Evolutionary conservation across 805 yeast genomes (phyloP), one percentile per base, ranked within the genome.

Genomic region (Yamadazyma tumulicola): DNA sequence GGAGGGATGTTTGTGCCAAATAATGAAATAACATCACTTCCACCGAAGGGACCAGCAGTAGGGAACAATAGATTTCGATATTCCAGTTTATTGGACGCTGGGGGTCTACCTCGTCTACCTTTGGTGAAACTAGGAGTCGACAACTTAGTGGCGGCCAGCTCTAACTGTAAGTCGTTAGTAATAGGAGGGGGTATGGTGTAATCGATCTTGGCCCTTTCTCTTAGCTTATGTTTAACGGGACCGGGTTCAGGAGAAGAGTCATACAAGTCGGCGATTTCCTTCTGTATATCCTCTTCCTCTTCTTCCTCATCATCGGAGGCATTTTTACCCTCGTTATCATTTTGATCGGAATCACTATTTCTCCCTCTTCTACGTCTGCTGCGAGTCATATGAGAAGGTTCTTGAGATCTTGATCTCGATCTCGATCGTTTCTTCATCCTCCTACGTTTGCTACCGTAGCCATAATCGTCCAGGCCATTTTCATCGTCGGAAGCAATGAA

Each of bases 21-120:
- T 19, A 91, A 64, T 0, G 96, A 82, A 6, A 80, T 74, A 1
- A 87, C 95, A 54, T 91, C 97, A 41, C 91, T 81, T 15, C 98
- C 98, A 19, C 98, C 98, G 67, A 91, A 91, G 1, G 98, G 98
- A 0, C 98, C 98, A 11, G 88, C 87, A 0, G 96, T 91, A 5
- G 96, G 95, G 51, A 85, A 89, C 24, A 93, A 62, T 26, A 95
- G 73, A 50, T 88, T 73, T 26, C 83, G 55, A 35, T 57, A 63
- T 26, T 66, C 72, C 18, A 72, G 75, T 28, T 74, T 76, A 34
- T 51, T 52, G 12, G 66, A 54, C 15, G 32, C 18, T 5, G 61
- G 51, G 13, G 69, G 59, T n/a, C 63, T 58, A 26, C 70, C 57
- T 28, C 62, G 47, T 45, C 71, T 64, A 12, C 71, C 61, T 19